Conservation (phyloP, 2,329 filamentous ascomycete genomes). For the Verticillium isaacii region DNA sequence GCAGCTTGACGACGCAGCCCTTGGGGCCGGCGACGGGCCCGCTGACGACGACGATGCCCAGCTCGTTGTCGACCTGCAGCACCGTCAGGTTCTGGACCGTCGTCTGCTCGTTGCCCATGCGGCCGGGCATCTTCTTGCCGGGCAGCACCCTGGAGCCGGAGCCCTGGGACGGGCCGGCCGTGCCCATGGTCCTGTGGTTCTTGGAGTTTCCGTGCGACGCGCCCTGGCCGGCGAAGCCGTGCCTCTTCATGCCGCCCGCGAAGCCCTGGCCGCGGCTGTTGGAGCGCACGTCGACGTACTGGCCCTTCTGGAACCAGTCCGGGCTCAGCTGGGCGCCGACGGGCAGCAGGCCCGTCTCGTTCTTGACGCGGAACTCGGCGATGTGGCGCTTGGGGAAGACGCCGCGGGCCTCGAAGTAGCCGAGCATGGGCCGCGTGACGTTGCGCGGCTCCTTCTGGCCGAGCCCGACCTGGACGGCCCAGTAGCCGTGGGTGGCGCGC, state of each 20-base stretch:
- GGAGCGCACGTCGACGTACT: conserved; percentile 81
- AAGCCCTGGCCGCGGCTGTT: conserved; percentile 87
- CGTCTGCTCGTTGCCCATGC: conserved; percentile 85
- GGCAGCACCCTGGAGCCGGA: conserved; percentile 88
- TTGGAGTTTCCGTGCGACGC: conserved; percentile 94
- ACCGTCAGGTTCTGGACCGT: conserved; percentile 91
- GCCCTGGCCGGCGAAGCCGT: conserved; percentile 83
- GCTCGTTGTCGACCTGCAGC: conserved; percentile 78
- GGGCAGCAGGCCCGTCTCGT: conserved; percentile 65
- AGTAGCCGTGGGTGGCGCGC: conserved; percentile 77
- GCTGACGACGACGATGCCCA: conserved; percentile 84
- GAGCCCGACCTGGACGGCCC: conserved; percentile 82
- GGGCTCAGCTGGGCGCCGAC: conserved; percentile 74
- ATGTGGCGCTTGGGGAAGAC: conserved; percentile 81
- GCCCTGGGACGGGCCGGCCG: conserved; percentile 83
- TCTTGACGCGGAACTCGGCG: conserved; percentile 81
- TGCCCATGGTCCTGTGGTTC: conserved; percentile 90
- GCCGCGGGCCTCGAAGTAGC: conserved; percentile 79
- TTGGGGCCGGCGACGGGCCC: conserved; percentile 86
- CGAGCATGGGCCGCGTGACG: conserved; percentile 75
- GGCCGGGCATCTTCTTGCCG: conserved; percentile 96
- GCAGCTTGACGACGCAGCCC: conserved; percentile 75
- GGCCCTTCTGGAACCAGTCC: conserved; percentile 87
- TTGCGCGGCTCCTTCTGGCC: conserved; percentile 72
- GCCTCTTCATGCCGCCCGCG: conserved; percentile 95